Evolutionary conservation across 768 basidiomycete species (phyloP).

Genomic region (Pulveroboletus frians): DNA sequence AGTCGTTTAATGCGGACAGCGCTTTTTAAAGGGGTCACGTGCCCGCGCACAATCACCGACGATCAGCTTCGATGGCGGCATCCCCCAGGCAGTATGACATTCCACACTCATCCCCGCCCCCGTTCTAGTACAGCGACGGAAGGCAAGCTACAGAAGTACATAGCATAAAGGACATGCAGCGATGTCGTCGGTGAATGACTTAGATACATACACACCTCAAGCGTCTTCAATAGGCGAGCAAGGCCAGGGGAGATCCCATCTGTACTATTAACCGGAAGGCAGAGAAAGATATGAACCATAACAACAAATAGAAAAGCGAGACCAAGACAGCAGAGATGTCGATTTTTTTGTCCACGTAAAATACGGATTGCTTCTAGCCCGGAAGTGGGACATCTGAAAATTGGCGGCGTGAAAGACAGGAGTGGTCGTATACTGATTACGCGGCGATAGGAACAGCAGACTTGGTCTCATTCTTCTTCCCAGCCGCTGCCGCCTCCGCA

Average conservation of each 20-base stretch:
- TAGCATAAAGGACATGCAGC: slow-evolving; percentile 6
- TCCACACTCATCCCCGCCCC: slow-evolving; percentile 6
- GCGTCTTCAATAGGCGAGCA: slow-evolving; percentile 8
- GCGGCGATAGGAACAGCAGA: slow-evolving; percentile 41
- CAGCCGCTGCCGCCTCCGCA: slow-evolving; percentile 53
- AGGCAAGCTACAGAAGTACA: slow-evolving; percentile 8
- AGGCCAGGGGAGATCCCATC: slow-evolving; percentile 8
- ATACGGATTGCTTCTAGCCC: slow-evolving; percentile 11
- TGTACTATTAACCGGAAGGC: slow-evolving; percentile 7
- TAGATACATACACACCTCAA: slow-evolving; percentile 19
- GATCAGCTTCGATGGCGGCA: slow-evolving; percentile 9
- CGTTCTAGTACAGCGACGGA: slow-evolving; percentile 14
- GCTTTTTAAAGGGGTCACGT: neutral
- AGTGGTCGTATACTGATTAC: slow-evolving; percentile 6
- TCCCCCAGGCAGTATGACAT: slow-evolving; percentile 8
- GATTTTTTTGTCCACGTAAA: slow-evolving; percentile 17
- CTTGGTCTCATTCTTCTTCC: slow-evolving; percentile 54
- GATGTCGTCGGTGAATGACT: slow-evolving; percentile 9
- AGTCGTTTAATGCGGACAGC: neutral
- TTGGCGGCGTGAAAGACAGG: neutral
- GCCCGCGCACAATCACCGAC: neutral
- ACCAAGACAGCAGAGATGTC: slow-evolving; percentile 11
- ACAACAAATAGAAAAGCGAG: slow-evolving; percentile 12
- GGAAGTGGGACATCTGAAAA: neutral
- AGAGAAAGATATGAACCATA: slow-evolving; percentile 12